A percentile compares a stretch with the other conserved stretches of the same genome.
Conservation (phyloP, 805 yeast genomes). For the Cephaloascus albidus region DNA sequence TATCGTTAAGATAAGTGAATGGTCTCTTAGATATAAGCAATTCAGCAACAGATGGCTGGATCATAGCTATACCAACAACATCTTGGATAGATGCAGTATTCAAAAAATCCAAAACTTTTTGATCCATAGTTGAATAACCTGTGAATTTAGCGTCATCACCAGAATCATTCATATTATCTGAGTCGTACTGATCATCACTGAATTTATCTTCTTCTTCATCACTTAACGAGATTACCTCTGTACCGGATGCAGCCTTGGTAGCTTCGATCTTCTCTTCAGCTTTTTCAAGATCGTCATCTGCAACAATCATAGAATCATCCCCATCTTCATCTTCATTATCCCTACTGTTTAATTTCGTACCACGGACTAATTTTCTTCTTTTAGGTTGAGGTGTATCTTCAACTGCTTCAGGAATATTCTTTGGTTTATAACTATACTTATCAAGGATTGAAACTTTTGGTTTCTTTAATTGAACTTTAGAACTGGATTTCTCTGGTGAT, state of each 20-base stretch:
- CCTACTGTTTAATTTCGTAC: constrained; percentile 11
- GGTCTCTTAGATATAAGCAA: constrained; percentile 64
- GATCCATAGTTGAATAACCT: constrained; percentile 45
- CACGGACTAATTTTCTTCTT: constrained; percentile 27
- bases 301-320: constrained; percentile 7
- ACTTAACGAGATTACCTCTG: constrained; percentile 8
- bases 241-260: constrained; percentile 9
- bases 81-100: constrained; percentile 72
- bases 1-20: constrained; percentile 44
- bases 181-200: constrained; percentile 30
- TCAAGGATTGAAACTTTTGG: constrained; percentile 33
- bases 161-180: constrained; percentile 41
- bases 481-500: constrained; percentile 3
- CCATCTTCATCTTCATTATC: constrained; percentile 12
- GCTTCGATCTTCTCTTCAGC: constrained; percentile 28
- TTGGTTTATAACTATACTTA: constrained; percentile 24
- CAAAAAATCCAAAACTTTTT: constrained; percentile 63
- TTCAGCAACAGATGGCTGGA: constrained; percentile 58
- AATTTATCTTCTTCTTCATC: constrained; percentile 37
- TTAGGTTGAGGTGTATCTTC: constrained; percentile 10
- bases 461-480: constrained; percentile 28
- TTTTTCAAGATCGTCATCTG: constrained; percentile 26
- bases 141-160: constrained; percentile 24
- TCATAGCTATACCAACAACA: constrained; percentile 70
- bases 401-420: constrained; percentile 18